A percentile compares a stretch with the other conserved stretches of the same genome.
Conservation (phyloP, 139 green algal genomes). For the Astrephomene gubernaculifera region DNA sequence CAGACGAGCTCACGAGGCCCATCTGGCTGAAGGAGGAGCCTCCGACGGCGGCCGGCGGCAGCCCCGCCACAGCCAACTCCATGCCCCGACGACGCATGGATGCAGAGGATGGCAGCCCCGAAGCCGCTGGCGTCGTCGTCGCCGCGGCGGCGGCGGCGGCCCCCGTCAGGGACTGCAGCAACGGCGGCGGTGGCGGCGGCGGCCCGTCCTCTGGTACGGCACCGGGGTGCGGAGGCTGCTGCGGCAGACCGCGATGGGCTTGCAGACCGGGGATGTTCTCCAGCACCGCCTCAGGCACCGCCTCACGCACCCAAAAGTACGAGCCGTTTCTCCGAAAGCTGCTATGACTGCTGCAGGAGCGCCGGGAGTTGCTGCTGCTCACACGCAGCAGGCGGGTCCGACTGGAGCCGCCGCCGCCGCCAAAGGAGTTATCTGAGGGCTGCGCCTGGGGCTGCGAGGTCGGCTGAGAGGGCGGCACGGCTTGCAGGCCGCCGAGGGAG, state of each 20-base stretch:
- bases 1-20: too few relatives aligned
- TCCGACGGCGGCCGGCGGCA: too few relatives aligned
- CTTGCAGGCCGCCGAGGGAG: background rate
- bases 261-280: background rate
- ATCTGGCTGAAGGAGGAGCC: too few relatives aligned
- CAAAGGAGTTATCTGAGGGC: background rate
- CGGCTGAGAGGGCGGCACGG: constrained; percentile 5
- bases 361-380: background rate
- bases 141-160: background rate
- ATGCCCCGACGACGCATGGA: too few relatives aligned
- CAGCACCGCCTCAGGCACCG: constrained; percentile 23
- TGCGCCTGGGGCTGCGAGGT: background rate
- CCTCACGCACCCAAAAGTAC: constrained; percentile 37
- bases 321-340: constrained; percentile 20
- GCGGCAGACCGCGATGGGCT: background rate
- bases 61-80: too few relatives aligned
- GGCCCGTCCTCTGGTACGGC: constrained; percentile 22
- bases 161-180: background rate
- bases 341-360: background rate
- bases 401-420: background rate
- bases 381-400: too few relatives aligned
- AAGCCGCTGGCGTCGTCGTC: background rate
- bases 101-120: too few relatives aligned
- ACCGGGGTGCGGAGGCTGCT: constrained; percentile 12
- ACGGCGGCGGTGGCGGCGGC: background rate